Percentiles rank a stretch among this genome's conserved stretches.
Conservation (phyloP, 768 basidiomycete genomes). For the Zangia roseola region DNA sequence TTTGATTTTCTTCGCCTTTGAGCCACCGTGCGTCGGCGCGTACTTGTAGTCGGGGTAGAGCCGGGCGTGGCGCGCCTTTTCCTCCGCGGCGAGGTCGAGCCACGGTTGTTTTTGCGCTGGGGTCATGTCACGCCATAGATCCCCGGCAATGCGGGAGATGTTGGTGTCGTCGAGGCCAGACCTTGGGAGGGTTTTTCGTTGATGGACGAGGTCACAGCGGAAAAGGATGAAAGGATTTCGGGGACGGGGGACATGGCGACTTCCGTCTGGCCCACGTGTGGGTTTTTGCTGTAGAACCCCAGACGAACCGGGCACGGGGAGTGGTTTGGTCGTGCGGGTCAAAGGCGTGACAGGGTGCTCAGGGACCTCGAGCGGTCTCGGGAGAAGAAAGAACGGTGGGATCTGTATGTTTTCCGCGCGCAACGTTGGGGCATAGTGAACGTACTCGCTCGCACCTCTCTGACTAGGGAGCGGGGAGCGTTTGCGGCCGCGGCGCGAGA, state of each 20-base stretch:
- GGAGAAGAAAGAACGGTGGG: conserved; percentile 9
- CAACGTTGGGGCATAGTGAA: conserved; percentile 2
- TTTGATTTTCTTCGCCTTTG: conserved; percentile 24
- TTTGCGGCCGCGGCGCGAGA: conserved; percentile 19
- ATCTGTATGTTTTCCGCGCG: conserved; percentile 7
- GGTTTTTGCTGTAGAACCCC: conserved; percentile 16
- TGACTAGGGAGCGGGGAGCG: conserved; percentile 9
- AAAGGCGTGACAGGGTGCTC: not conserved
- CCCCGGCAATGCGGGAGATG: conserved; percentile 64
- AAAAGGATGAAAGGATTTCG: conserved; percentile 82
- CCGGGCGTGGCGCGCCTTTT: conserved; percentile 43
- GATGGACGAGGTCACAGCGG: conserved; percentile 68
- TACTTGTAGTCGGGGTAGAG: conserved; percentile 47
- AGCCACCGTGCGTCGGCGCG: conserved; percentile 25
- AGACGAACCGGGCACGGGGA: conserved; percentile 28
- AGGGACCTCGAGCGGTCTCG: conserved; percentile 7
- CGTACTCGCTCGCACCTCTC: conserved; percentile 10
- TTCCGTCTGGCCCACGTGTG: conserved; percentile 16
- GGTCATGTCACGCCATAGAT: conserved; percentile 61
- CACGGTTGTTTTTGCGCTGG: conserved; percentile 46
- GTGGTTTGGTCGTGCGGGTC: conserved; percentile 10
- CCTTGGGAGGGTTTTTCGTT: conserved; percentile 51
- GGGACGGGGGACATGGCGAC: conserved; percentile 63
- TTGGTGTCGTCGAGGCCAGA: conserved; percentile 68
- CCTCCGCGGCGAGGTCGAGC: conserved; percentile 47